phyloP scores from a whole-genome alignment of 2,329 filamentous ascomycete species.

The Aspergillus fructus region DNA sequence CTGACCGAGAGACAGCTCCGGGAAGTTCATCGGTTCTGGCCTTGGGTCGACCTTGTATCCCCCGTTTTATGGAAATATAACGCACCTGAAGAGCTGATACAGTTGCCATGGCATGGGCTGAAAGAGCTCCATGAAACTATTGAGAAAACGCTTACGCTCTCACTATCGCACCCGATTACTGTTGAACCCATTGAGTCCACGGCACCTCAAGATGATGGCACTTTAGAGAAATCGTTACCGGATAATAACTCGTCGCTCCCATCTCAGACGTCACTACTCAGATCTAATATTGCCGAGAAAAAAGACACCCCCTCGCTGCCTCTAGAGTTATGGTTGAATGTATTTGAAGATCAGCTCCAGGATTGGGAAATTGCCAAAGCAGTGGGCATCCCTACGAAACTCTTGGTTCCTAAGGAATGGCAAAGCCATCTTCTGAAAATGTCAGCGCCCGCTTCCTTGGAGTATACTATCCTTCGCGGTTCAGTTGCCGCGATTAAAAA shows the following conservation, averaged over 20 bases:
- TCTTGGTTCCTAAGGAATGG: conserved; percentile 74
- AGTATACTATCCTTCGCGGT: conserved; percentile 78
- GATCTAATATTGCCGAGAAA: conserved; percentile 19
- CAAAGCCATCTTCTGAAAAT: conserved; percentile 61
- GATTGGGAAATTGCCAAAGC: conserved; percentile 91
- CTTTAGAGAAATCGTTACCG: conserved; percentile 47
- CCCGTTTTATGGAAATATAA: conserved; percentile 83
- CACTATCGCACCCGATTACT: conserved; percentile 15
- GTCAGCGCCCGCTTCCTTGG: conserved; percentile 71
- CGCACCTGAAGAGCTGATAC: conserved; percentile 48
- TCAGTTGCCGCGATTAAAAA: conserved; percentile 70
- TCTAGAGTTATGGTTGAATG: conserved; percentile 83
- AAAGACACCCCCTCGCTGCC: conserved; percentile 55
- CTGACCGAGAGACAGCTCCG: conserved; percentile 83
- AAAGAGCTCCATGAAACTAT: conserved; percentile 33
- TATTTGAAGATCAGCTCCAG: conserved; percentile 72
- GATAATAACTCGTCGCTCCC: conserved; percentile 34
- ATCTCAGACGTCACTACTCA: conserved; percentile 24
- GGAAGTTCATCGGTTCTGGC: conserved; percentile 81
- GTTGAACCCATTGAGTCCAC: conserved; percentile 8
- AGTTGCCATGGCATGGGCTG: conserved; percentile 53
- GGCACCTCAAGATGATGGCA: background rate
- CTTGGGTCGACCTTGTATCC: conserved; percentile 78
- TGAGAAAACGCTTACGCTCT: conserved; percentile 20
- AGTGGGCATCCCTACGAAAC: conserved; percentile 74